A percentile compares a stretch with the other conserved stretches of the same genome.
Evolutionary conservation across 1,284 basidiomycete genomes (phyloP).

Genomic region (Hemileia vastatrix): DNA sequence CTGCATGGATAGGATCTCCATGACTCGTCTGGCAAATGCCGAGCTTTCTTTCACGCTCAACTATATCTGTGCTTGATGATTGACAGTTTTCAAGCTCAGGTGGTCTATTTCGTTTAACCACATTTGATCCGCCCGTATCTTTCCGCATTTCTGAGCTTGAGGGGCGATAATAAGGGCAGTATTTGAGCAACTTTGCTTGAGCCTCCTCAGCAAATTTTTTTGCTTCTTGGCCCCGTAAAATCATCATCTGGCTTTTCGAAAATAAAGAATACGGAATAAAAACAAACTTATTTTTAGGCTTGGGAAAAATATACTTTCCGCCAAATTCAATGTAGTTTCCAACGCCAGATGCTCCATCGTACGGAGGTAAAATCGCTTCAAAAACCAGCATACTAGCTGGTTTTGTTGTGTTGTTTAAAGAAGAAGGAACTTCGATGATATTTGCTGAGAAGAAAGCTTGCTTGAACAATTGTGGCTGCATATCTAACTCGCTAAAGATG

Average conservation of each 20-base stretch:
- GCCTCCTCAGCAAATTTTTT: conserved; percentile 45
- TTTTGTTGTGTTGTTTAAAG: conserved; percentile 36
- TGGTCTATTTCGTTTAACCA: no score
- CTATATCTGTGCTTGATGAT: no score
- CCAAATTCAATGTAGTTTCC: conserved; percentile 31
- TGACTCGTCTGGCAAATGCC: no score
- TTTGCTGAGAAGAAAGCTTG: conserved; percentile 49
- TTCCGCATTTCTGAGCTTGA: no score
- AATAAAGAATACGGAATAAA: conserved; percentile 51
- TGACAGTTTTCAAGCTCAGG: no score
- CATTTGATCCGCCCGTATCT: no score
- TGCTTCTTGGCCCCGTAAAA: conserved; percentile 45
- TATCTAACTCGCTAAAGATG: conserved; percentile 46
- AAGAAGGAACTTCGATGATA: conserved; percentile 48
- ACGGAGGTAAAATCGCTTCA: conserved; percentile 47
- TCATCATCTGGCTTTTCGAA: conserved; percentile 49
- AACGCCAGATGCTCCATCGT: conserved; percentile 40
- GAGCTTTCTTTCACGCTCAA: no score
- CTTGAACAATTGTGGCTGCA: conserved; percentile 47
- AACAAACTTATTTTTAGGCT: conserved; percentile 48
- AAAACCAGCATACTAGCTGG: conserved; percentile 47
- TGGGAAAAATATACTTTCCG: conserved; percentile 43
- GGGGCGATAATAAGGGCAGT: conserved; percentile 43
- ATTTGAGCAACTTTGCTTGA: conserved; percentile 43
- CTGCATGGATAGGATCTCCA: no score